A percentile compares a stretch with the other conserved stretches of the same genome.
Conservation (phyloP, 805 yeast species). For the Candida quercuum region DNA sequence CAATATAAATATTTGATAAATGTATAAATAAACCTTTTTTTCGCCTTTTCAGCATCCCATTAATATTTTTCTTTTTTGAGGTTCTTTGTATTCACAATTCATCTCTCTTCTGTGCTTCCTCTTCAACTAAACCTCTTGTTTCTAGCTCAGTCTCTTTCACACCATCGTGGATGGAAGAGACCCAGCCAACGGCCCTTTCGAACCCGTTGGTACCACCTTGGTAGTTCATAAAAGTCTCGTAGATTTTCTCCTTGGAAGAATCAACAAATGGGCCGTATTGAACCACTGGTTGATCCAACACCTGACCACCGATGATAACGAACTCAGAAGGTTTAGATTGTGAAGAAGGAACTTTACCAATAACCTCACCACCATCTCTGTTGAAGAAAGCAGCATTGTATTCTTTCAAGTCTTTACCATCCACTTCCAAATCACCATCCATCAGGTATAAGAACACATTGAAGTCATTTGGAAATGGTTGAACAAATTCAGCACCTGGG, state of each 20-base stretch:
- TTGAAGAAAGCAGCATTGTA: conserved; percentile 59
- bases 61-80: no score
- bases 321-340: conserved; percentile 48
- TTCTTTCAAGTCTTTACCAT: conserved; percentile 37
- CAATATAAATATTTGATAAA: no score
- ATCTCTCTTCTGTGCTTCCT: conserved; percentile 5
- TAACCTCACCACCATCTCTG: conserved; percentile 58
- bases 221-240: conserved; percentile 67
- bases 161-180: conserved; percentile 33
- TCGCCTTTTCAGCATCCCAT: no score
- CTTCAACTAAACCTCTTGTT: conserved; percentile 5
- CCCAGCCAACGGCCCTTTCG: conserved; percentile 61
- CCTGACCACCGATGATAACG: conserved; percentile 72
- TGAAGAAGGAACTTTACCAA: conserved; percentile 44
- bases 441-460: conserved; percentile 67
- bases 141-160: conserved; percentile 24
- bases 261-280: conserved; percentile 94
- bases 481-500: conserved; percentile 61
- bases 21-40: no score
- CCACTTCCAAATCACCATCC: conserved; percentile 51
- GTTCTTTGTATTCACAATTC: conserved; percentile 12
- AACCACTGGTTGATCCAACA: conserved; percentile 66
- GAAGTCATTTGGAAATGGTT: conserved; percentile 52
- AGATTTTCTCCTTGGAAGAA: conserved; percentile 57
- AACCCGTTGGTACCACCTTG: conserved; percentile 66